Base-by-base conservation (phyloP, 768 basidiomycete genomes). In the Naganishia kalamii region DNA sequence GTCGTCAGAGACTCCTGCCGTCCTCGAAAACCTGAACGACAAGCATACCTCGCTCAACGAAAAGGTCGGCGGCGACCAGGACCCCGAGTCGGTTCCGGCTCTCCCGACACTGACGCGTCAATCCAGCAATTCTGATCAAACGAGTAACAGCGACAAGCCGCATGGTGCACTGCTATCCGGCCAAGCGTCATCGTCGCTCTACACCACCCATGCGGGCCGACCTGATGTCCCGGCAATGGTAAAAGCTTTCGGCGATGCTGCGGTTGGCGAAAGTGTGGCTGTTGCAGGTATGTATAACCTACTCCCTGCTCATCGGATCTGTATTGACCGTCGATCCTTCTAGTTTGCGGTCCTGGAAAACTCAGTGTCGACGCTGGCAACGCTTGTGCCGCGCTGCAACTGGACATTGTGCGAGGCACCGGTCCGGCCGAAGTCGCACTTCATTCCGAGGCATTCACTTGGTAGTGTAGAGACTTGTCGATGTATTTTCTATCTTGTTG, bases 311-410 rank as follows among this genome's bases (percentile, higher is more conserved):
- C 4, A 1, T 27, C 19, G 3, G 23, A 4, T 17, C 25, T 37
- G 29, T 3, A 29, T 12, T 29, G 25, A 13, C 47, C 29, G 21
- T 4, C 62, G 8, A 15, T 5, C 8, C 23, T 33, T 12, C 25
- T 32, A 63, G 48, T 63, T 4, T 63, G 62, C 25, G 62, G 48
- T 0, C 62, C 62, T 32, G 62, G 62, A 35, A 15, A 35, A 21
- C 19, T 63, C 8, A 49, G 46, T 19, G 29, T 48, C 19, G 15
- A 2, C n/a, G 48, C 48, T 5, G 35, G 62, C 3, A 63, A 63
- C 48, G 62, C 48, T 1, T 40, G 21, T 4, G 47, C 62, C 17
- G 19, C 4, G 21, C 46, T 37, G 37, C 62, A 63, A 23, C 35
- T 63, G 10, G 47, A 27, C 6, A 63, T 63, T 23, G n/a, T 63